Conservation (phyloP, 2,329 filamentous ascomycete genomes). For the Proliferodiscus dingleyae region DNA sequence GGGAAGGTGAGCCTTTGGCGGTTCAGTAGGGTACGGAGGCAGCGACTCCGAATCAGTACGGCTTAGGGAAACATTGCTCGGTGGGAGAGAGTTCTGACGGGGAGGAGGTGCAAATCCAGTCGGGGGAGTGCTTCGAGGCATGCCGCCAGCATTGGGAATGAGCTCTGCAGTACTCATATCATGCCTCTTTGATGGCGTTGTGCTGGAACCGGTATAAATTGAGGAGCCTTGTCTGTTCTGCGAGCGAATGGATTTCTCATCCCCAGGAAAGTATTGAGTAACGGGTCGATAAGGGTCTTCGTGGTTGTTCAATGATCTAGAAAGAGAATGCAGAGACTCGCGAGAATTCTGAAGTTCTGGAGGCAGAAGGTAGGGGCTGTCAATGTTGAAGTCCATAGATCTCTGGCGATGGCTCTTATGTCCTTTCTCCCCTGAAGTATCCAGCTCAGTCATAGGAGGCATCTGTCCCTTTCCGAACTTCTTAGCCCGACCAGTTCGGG, state of each 20-base stretch:
- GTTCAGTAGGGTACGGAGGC: slow-evolving; percentile 25
- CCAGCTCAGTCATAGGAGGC: slow-evolving; percentile 3
- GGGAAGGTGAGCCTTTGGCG: slow-evolving; percentile 20
- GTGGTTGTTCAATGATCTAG: slow-evolving; percentile 65
- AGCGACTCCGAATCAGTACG: slow-evolving; percentile 28
- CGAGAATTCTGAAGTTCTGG: slow-evolving; percentile 71
- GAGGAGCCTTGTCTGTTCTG: slow-evolving; percentile 42
- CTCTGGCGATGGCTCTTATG: slow-evolving; percentile 46
- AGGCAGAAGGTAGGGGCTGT: slow-evolving; percentile 91
- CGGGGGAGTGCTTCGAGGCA: slow-evolving; percentile 23
- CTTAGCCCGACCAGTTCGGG: slow-evolving; percentile 23
- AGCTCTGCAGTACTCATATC: slow-evolving; percentile 22
- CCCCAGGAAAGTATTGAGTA: slow-evolving; percentile 51
- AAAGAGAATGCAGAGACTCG: slow-evolving; percentile 82
- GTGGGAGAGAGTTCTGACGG: slow-evolving; percentile 43
- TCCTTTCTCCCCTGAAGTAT: slow-evolving; percentile 5
- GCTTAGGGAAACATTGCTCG: slow-evolving; percentile 36
- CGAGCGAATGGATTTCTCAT: slow-evolving; percentile 52
- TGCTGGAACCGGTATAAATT: slow-evolving; percentile 39
- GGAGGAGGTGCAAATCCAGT: slow-evolving; percentile 28
- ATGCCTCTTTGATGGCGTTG: slow-evolving; percentile 26
- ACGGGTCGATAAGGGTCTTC: slow-evolving; percentile 81
- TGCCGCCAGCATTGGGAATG: slow-evolving; percentile 23
- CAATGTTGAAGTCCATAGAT: slow-evolving; percentile 62
- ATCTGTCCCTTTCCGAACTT: slow-evolving; percentile 4